Evolutionary conservation across 2,329 filamentous ascomycete genomes (phyloP), one percentile per base, ranked within the genome.

Genomic region (Colletotrichum aenigma): DNA sequence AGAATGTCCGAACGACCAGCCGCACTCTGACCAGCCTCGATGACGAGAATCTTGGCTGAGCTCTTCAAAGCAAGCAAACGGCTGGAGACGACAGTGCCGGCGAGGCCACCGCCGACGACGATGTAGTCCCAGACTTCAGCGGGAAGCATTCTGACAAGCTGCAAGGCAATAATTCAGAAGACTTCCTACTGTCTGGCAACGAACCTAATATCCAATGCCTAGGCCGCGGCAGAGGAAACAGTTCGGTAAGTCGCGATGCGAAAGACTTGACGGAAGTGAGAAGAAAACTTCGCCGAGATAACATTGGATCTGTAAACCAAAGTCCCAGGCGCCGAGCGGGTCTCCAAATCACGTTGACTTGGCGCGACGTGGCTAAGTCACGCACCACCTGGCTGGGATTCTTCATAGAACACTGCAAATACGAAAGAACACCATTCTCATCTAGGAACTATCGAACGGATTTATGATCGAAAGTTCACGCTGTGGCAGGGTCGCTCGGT

Each of bases 51-150:
- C 0, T 79, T 83, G 9, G 77, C 78, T 9, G 77, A 77, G 30
- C 81, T 79, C 2, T 71, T 72, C 18, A 75, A 70, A 38, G 74
- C 36, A 18, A 64, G 71, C 18, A 87, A 79, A 9, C 84, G 80
- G 69, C 81, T 83, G 6, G 84, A 82, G 9, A 85, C 72, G 18
- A 85, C 83, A 10, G 82, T 82, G 34, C 85, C 85, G 7, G 82
- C 79, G 2, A 85, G 80, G 26, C 84, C 85, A 13, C 83, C 85
- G 3, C 85, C 85, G 13, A 86, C 81, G 24, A 87, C 78, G 13
- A 87, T 84, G 69, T 82, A 83, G 74, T 86, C 84, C 70, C 70
- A 72, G 8, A 72, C n/a, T 52, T 52, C 55, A 4, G 34, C 36
- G 21, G 70, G 28, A 4, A 72, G 55, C 68, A 70, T 70, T n/a